Conservation (phyloP, 805 yeast genomes). For the Nematodospora valgi region DNA sequence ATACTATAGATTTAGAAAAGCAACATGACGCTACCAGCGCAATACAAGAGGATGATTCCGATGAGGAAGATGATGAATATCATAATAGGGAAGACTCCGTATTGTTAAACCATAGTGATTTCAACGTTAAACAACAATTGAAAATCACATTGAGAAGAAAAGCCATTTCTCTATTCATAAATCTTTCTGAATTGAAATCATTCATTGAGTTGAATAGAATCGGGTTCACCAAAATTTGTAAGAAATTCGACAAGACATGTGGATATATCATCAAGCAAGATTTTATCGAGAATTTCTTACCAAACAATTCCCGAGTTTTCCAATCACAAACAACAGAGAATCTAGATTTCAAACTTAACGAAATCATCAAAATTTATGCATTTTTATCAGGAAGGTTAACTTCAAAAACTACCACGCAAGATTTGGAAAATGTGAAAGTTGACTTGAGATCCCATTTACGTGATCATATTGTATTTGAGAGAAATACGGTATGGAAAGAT, state of each 20-base stretch:
- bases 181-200: constrained; percentile 77
- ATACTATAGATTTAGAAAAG: constrained; percentile 14
- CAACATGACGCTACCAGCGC: constrained; percentile 33
- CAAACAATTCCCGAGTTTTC: constrained; percentile 55
- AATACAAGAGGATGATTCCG: constrained; percentile 16
- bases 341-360: constrained; percentile 53
- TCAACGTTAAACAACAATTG: constrained; percentile 47
- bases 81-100: constrained; percentile 40
- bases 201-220: constrained; percentile 80
- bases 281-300: constrained; percentile 48
- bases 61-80: constrained; percentile 25
- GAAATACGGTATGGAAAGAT: constrained; percentile 97
- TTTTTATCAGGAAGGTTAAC: constrained; percentile 32
- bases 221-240: constrained; percentile 85
- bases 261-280: constrained; percentile 55
- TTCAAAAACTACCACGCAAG: constrained; percentile 47
- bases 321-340: constrained; percentile 25
- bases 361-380: constrained; percentile 54
- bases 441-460: constrained; percentile 58
- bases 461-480: constrained; percentile 95
- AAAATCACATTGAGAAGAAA: constrained; percentile 66
- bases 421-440: constrained; percentile 37
- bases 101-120: constrained; percentile 46
- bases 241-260: constrained; percentile 86
- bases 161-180: constrained; percentile 63